Evolutionary conservation across 2,329 filamentous ascomycete species (phyloP).

Genomic region (Neurospora crassa): DNA sequence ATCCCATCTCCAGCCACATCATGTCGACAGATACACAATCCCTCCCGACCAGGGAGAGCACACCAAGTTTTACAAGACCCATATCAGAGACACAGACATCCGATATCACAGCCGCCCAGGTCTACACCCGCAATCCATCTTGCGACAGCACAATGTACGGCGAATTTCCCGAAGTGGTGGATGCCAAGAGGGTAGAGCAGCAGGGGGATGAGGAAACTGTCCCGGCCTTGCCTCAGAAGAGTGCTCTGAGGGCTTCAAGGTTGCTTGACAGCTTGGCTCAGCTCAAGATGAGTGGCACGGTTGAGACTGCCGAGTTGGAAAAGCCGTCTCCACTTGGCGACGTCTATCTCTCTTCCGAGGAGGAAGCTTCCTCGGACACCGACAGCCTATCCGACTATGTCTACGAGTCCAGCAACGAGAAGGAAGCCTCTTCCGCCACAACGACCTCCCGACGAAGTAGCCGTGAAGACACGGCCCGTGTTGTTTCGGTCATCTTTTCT

Average conservation of each 20-base stretch:
- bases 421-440: background rate
- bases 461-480: constrained; percentile 46
- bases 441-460: constrained; percentile 28
- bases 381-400: constrained; percentile 41
- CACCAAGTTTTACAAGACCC: background rate
- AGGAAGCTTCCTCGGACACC: constrained; percentile 53
- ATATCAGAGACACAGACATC: background rate
- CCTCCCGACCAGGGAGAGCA: constrained; percentile 2
- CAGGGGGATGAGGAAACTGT: constrained; percentile 16
- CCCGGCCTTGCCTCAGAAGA: constrained; percentile 42
- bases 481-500: constrained; percentile 49
- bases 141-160: constrained; percentile 1
- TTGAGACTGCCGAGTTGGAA: constrained; percentile 20
- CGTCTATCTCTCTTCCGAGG: constrained; percentile 55
- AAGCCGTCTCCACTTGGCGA: constrained; percentile 40
- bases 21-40: constrained; percentile 6
- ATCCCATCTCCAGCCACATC: constrained; percentile 2
- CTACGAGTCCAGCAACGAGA: constrained; percentile 29
- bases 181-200: background rate
- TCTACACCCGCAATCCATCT: constrained; percentile 1
- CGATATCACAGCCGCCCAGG: background rate
- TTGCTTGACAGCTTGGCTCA: constrained; percentile 28
- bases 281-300: constrained; percentile 25
- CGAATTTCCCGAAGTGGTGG: background rate
- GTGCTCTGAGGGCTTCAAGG: constrained; percentile 37